A percentile compares a stretch with the other conserved stretches of the same genome.
Evolutionary conservation across 306 rosid genomes (phyloP).

Genomic region (Phaseolus lunatus): DNA sequence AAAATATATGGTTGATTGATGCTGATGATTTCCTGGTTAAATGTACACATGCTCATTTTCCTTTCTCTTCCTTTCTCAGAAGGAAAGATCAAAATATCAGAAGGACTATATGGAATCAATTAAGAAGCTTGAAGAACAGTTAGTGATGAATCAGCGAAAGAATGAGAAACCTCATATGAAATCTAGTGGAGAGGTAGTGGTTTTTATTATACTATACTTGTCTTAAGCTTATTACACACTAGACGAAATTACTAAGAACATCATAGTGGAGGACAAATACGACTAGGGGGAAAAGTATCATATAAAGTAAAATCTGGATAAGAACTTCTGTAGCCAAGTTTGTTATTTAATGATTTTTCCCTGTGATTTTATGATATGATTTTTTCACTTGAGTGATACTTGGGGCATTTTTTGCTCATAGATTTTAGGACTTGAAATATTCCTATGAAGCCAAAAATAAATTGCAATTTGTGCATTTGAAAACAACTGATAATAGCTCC

Average conservation of each 20-base stretch:
- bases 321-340: slow-evolving; percentile 23
- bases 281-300: slow-evolving; percentile 6
- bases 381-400: slow-evolving; percentile 5
- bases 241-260: slow-evolving; percentile 14
- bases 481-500: slow-evolving; percentile 29
- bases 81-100: slow-evolving; percentile 85
- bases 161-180: slow-evolving; percentile 54
- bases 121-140: slow-evolving; percentile 90
- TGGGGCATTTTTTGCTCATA: background rate
- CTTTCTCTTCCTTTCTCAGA: slow-evolving; percentile 59
- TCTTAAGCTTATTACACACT: slow-evolving; percentile 7
- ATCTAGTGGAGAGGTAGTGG: slow-evolving; percentile 53
- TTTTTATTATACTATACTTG: slow-evolving; percentile 24
- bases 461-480: slow-evolving; percentile 12
- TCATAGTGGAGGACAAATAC: slow-evolving; percentile 13
- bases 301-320: slow-evolving; percentile 18
- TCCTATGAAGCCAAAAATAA: slow-evolving; percentile 19
- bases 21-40: slow-evolving; percentile 35
- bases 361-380: slow-evolving; percentile 1
- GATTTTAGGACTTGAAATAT: slow-evolving; percentile 1
- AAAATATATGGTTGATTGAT: slow-evolving; percentile 33
- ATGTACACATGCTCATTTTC: slow-evolving; percentile 40
- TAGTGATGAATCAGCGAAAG: slow-evolving; percentile 64
- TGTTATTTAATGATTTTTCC: slow-evolving; percentile 7
- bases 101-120: slow-evolving; percentile 88